Conservation (phyloP, 306 rosid genomes). For the Prunus dulcis region DNA sequence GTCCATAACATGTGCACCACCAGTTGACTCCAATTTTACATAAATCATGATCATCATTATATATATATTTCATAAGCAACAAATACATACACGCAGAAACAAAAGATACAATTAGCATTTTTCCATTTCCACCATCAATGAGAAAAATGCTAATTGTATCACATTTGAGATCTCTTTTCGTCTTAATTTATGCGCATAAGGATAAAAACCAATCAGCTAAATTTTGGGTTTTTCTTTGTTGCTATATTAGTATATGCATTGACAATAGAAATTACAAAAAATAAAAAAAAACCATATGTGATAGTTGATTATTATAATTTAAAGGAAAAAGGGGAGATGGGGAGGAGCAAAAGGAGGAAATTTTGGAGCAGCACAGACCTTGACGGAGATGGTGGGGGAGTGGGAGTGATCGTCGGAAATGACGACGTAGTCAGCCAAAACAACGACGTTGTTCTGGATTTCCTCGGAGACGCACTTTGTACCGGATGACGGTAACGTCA, state of each 20-base stretch:
- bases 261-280: too few relatives aligned
- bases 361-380: slow-evolving; percentile 36
- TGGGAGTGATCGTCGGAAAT: slow-evolving; percentile 45
- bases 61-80: too few relatives aligned
- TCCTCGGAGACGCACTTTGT: slow-evolving; percentile 97
- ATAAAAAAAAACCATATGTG: background rate
- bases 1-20: too few relatives aligned
- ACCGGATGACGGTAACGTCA: slow-evolving; percentile 50
- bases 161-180: background rate
- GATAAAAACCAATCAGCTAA: background rate
- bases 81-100: too few relatives aligned
- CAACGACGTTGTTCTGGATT: slow-evolving; percentile 86
- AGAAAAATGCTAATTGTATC: too few relatives aligned
- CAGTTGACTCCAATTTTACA: too few relatives aligned
- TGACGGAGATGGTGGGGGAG: slow-evolving; percentile 59
- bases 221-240: background rate
- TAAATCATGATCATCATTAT: too few relatives aligned
- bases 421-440: slow-evolving; percentile 79
- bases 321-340: background rate
- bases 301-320: background rate
- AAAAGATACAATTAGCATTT: too few relatives aligned
- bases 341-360: background rate
- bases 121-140: too few relatives aligned
- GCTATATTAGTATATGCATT: background rate
- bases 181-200: background rate